These are phyloP conservation scores for Circinella umbellata DNA, from an alignment of 371 early-diverging fungal genomes.

Conservation along the genomic window DNA sequence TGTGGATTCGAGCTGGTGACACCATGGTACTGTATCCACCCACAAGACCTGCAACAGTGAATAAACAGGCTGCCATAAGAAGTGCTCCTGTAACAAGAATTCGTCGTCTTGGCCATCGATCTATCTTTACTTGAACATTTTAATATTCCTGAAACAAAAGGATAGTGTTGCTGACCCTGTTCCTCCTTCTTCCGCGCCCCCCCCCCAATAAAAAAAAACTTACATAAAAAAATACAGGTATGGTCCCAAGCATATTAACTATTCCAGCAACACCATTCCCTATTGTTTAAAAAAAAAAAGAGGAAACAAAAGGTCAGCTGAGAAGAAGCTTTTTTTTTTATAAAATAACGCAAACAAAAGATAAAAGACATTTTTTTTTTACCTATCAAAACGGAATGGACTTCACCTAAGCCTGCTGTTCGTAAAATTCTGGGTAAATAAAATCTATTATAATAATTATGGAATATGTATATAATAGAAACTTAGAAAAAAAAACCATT, in stretches of 20 bases:
- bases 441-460: no score
- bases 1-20: slow-evolving; percentile 23
- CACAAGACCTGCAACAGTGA: slow-evolving; percentile 35
- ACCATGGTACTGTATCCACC: slow-evolving; percentile 24
- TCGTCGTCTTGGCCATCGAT: slow-evolving; percentile 27
- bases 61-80: slow-evolving; percentile 27
- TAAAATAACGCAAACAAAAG: no score
- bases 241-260: slow-evolving; percentile 30
- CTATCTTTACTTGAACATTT: slow-evolving; percentile 22
- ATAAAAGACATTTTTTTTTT: background rate
- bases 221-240: slow-evolving; percentile 33
- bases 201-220: slow-evolving; percentile 5
- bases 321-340: no score
- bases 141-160: background rate
- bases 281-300: background rate
- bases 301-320: background rate
- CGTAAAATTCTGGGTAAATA: slow-evolving; percentile 72
- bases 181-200: no score
- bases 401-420: slow-evolving; percentile 61
- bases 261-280: slow-evolving; percentile 27
- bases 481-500: no score
- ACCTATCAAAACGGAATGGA: slow-evolving; percentile 53
- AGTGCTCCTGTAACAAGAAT: slow-evolving; percentile 27
- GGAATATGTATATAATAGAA: no score
- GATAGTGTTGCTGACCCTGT: no score